Conservation (phyloP, 179 eudicot genomes). For the Spinacia oleracea region DNA sequence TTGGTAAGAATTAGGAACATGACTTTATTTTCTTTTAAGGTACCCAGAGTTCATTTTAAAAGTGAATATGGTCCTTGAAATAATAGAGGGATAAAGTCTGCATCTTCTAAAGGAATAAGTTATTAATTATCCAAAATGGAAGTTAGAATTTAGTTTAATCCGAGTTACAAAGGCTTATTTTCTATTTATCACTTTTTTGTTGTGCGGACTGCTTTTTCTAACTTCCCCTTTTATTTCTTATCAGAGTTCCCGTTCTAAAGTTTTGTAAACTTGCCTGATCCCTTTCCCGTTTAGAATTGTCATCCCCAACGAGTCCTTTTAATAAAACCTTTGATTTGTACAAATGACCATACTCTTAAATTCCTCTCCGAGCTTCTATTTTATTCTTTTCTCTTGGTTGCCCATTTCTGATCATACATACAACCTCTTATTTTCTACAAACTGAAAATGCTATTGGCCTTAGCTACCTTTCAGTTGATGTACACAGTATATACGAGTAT, state of each 20-base stretch:
- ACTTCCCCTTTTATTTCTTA: neutral
- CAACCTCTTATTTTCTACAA: neutral
- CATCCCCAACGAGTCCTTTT: neutral
- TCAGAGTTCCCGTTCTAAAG: neutral
- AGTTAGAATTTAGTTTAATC: neutral
- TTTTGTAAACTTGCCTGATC: neutral
- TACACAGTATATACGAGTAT: neutral
- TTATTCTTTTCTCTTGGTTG: neutral
- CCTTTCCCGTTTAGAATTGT: neutral
- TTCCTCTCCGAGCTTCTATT: neutral
- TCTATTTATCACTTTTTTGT: neutral
- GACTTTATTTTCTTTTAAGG: neutral
- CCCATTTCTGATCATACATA: neutral
- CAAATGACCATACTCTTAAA: neutral
- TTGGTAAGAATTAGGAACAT: conserved; percentile 56
- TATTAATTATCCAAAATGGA: neutral
- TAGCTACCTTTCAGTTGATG: conserved; percentile 3
- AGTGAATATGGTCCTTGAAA: neutral
- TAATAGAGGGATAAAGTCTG: neutral
- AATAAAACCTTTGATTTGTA: neutral
- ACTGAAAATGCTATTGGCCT: neutral
- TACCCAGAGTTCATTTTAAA: neutral
- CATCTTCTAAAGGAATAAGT: neutral
- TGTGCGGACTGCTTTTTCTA: neutral
- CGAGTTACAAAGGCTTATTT: neutral